These are phyloP conservation scores for Dinochytrium kinnereticum DNA, from an alignment of 371 early-diverging fungal genomes.

Conservation along the genomic window DNA sequence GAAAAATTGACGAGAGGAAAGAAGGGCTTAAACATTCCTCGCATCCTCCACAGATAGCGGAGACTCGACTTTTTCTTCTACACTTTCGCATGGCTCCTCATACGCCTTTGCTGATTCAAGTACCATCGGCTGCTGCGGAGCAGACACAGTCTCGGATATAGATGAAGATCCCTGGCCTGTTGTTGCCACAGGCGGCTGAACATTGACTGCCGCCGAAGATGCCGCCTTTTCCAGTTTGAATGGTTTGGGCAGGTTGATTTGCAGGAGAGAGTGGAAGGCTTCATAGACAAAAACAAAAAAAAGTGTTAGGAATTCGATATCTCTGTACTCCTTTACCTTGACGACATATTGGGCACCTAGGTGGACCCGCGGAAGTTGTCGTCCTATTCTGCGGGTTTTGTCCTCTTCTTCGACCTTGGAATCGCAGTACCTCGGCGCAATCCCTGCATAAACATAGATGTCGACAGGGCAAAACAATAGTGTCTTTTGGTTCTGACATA, in stretches of 20 bases:
- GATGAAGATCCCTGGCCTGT: too few species aligned
- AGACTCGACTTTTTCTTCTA: too few species aligned
- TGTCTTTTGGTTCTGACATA: conserved; percentile 46
- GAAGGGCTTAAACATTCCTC: too few species aligned
- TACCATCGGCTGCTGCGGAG: background rate
- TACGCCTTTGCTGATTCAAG: too few species aligned
- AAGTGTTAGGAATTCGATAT: too few species aligned
- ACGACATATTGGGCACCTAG: conserved; percentile 49
- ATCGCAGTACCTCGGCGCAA: conserved; percentile 42
- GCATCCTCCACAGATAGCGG: too few species aligned
- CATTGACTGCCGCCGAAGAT: too few species aligned
- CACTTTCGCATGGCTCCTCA: too few species aligned
- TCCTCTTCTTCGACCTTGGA: conserved; percentile 23
- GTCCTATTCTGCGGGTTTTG: conserved; percentile 1
- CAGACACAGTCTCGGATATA: too few species aligned
- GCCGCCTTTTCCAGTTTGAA: conserved; percentile 2
- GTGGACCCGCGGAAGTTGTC: conserved; percentile 22
- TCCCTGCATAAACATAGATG: conserved; percentile 46
- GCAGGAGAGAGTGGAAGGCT: conserved; percentile 42
- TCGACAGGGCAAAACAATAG: conserved; percentile 44
- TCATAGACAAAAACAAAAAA: background rate
- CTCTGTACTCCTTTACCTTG: too few species aligned
- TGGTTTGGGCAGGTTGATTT: conserved; percentile 37
- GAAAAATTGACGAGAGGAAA: too few species aligned
- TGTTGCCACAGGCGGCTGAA: too few species aligned